phyloP scores from a whole-genome alignment of 73 alveolate genomes.

The Urostyla sp. region DNA sequence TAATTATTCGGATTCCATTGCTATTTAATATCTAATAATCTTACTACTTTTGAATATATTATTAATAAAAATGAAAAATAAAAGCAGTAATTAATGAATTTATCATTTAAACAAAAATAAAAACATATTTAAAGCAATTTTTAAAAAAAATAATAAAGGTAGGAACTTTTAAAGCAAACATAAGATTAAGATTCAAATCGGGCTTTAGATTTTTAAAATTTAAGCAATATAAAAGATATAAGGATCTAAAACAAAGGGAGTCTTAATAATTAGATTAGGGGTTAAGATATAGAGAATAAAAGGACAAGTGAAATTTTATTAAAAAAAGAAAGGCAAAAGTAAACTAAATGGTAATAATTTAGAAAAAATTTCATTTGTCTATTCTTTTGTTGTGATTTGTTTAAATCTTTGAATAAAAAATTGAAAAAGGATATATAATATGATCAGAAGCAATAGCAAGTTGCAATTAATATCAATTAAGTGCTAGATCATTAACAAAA shows the following conservation, averaged over 20 bases:
- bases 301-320: neutral
- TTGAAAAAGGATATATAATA: neutral
- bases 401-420: too few species aligned
- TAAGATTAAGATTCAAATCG: neutral
- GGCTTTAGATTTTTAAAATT: neutral
- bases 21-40: conserved; percentile 10
- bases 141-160: neutral
- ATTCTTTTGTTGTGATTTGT: conserved; percentile 13
- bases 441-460: neutral
- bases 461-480: neutral
- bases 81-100: neutral
- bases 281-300: neutral
- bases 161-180: neutral
- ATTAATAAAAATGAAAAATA: conserved; percentile 1
- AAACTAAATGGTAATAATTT: neutral
- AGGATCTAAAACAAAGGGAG: neutral
- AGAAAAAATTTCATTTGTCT: conserved; percentile 10
- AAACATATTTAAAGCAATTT: conserved; percentile 2
- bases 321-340: neutral
- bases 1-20: conserved; percentile 1
- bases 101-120: neutral
- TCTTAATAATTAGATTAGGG: neutral
- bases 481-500: too few species aligned
- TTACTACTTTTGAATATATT: conserved; percentile 4
- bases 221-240: neutral